These are phyloP conservation scores for Oryza coarctata DNA, from an alignment of 176 grass and related monocot genomes.

Conservation along the genomic window DNA sequence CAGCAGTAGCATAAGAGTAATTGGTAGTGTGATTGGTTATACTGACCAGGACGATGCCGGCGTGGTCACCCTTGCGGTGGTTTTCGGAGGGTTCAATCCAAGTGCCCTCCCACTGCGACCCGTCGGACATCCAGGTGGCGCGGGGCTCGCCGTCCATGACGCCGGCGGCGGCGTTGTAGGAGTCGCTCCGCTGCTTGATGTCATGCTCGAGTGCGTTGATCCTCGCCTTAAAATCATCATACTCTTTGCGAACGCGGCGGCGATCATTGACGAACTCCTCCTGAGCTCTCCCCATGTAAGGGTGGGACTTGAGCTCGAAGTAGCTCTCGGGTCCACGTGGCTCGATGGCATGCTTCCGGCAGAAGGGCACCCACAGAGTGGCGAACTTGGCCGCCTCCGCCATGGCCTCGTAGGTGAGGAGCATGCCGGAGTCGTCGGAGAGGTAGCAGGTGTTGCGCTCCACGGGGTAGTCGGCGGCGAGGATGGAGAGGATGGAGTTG, in stretches of 20 bases:
- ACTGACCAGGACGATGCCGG: constrained; percentile 73
- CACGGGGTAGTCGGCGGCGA: constrained; percentile 83
- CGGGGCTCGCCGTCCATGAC: constrained; percentile 33
- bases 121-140: constrained; percentile 77
- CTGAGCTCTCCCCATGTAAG: constrained; percentile 69
- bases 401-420: constrained; percentile 90
- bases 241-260: constrained; percentile 72
- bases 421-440: constrained; percentile 80
- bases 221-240: constrained; percentile 83
- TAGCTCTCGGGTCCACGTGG: constrained; percentile 74
- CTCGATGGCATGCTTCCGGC: constrained; percentile 84
- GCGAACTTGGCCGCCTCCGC: constrained; percentile 80
- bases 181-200: constrained; percentile 67
- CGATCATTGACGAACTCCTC: constrained; percentile 91
- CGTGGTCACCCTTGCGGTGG: constrained; percentile 91
- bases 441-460: constrained; percentile 79
- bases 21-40: not conserved
- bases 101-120: constrained; percentile 69
- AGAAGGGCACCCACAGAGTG: constrained; percentile 83
- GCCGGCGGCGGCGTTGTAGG: constrained; percentile 52
- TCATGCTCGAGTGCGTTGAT: constrained; percentile 57
- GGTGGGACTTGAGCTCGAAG: constrained; percentile 83
- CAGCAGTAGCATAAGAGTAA: not conserved
- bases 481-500: constrained; percentile 93
- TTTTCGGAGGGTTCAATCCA: constrained; percentile 67